A percentile compares a stretch with the other conserved stretches of the same genome.
These are phyloP conservation scores for Staphylotrichum longicolle DNA, from an alignment of 495 filamentous ascomycete species.

Conservation along the genomic window DNA sequence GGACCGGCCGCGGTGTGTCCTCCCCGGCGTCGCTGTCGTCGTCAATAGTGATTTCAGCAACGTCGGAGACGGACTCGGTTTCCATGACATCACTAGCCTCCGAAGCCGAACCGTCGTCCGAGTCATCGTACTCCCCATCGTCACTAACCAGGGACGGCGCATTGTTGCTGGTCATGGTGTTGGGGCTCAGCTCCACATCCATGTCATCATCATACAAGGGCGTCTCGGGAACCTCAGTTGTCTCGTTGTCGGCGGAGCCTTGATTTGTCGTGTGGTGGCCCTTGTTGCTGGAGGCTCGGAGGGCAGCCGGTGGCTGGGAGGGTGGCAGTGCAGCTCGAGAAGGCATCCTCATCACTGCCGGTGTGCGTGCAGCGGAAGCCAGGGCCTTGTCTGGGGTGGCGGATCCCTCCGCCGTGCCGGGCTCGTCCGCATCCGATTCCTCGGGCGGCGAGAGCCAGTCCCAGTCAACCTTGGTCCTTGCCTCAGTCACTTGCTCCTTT, in stretches of 20 bases:
- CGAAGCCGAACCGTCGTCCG: slow-evolving; percentile 46
- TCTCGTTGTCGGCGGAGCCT: slow-evolving; percentile 9
- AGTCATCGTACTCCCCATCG: slow-evolving; percentile 72
- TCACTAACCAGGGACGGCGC: slow-evolving; percentile 87
- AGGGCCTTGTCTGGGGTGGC: slow-evolving; percentile 26
- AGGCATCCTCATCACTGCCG: slow-evolving; percentile 53
- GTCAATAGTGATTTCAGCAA: slow-evolving; percentile 50
- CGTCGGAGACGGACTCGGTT: slow-evolving; percentile 46
- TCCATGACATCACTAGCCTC: slow-evolving; percentile 44
- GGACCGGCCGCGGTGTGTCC: slow-evolving; percentile 38
- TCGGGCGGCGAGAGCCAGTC: slow-evolving; percentile 51
- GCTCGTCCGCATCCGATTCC: slow-evolving; percentile 45
- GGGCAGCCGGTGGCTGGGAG: slow-evolving; percentile 36
- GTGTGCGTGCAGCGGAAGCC: slow-evolving; percentile 33
- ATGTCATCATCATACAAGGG: slow-evolving; percentile 50
- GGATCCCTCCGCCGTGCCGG: slow-evolving; percentile 19
- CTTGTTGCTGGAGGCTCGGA: slow-evolving; percentile 58
- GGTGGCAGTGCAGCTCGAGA: slow-evolving; percentile 58
- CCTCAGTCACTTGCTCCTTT: slow-evolving; percentile 56
- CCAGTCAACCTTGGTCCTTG: slow-evolving; percentile 54
- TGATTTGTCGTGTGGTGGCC: slow-evolving; percentile 33
- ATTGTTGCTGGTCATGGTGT: slow-evolving; percentile 73
- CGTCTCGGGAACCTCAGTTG: slow-evolving; percentile 38
- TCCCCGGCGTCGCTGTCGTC: slow-evolving; percentile 41
- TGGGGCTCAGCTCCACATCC: slow-evolving; percentile 70